Conservation (phyloP, 768 basidiomycete species). For the Agrocybe chaxingu region DNA sequence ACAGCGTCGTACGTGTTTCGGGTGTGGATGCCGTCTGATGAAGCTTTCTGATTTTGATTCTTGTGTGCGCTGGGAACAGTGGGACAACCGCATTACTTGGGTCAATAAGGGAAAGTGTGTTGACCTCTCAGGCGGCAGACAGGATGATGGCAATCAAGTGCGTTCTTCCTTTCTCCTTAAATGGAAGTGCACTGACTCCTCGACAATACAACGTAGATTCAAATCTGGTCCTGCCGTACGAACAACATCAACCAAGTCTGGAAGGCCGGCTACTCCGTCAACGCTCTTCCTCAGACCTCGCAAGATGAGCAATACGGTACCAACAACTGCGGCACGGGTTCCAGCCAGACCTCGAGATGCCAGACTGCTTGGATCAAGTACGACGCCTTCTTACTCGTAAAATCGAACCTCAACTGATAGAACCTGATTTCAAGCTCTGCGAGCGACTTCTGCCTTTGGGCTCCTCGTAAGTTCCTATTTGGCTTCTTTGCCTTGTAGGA, state of each 20-base stretch:
- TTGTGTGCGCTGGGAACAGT: slow-evolving; percentile 7
- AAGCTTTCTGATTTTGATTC: background rate
- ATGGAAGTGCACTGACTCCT: background rate
- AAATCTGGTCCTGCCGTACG: slow-evolving; percentile 42
- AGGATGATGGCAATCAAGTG: slow-evolving; percentile 39
- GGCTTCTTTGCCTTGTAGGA: background rate
- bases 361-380: slow-evolving; percentile 70
- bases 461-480: slow-evolving; percentile 37
- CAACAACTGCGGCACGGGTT: slow-evolving; percentile 62
- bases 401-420: too few species aligned
- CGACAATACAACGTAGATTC: slow-evolving; percentile 28
- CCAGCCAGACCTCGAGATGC: slow-evolving; percentile 59
- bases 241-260: slow-evolving; percentile 49
- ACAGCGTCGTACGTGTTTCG: slow-evolving; percentile 21
- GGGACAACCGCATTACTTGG: slow-evolving; percentile 43
- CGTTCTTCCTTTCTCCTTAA: slow-evolving; percentile 7
- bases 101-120: slow-evolving; percentile 46
- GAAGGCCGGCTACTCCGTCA: slow-evolving; percentile 46
- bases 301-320: slow-evolving; percentile 63
- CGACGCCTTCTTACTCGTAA: slow-evolving; percentile 23
- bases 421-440: slow-evolving; percentile 34
- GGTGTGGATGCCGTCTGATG: background rate
- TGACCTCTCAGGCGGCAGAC: slow-evolving; percentile 41
- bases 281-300: slow-evolving; percentile 40
- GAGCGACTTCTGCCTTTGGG: slow-evolving; percentile 73